Evolutionary conservation across 164 flowering plant genomes (phyloP), one percentile per base, ranked within the genome.

Genomic region (Akebia trifoliata): DNA sequence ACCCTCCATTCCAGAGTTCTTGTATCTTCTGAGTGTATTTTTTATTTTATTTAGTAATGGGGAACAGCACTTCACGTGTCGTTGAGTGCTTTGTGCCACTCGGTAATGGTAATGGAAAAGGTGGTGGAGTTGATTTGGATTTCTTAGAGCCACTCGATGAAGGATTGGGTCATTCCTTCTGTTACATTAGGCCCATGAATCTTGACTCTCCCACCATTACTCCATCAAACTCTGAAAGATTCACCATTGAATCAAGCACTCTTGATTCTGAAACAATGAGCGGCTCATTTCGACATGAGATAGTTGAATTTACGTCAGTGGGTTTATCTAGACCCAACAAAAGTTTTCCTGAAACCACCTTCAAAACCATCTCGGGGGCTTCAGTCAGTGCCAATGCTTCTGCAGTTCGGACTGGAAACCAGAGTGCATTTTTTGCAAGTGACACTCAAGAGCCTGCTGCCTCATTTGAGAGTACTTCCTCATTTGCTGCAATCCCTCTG

Each of bases 341-440:
- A 69, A 59, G 58, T 46, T 62, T 65, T 25, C 75, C 78, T 6
- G 82, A 79, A 40, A 81, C 86, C 42, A 73, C 82, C 11, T 83
- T 83, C 52, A 79, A 64, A 57, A 57, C 82, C 8, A 84, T 84
- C 32, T 84, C 90, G 0, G 90, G 90, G 6, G 90, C 90, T 30
- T 84, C 90, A 0, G 86, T 84, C 17, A 79, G 86, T 71, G 90
- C 90, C 67, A 84, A 84, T 66, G 75, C 62, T 21, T 72, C 84
- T 10, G 79, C 86, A 2, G 72, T 81, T 55, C 61, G 83, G 40
- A 73, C 85, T 32, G 78, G 67, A 43, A 71, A 74, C 46, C 79
- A 69, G 61, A 68, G 50, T 64, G 82, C 73, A 18, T 44, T 71
- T 38, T 69, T 69, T 62, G 54, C 71, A 2, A 71, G 69, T 61